Evolutionary conservation across 805 yeast genomes (phyloP), one percentile per base, ranked within the genome.

Genomic region (Candida qinlingensis): DNA sequence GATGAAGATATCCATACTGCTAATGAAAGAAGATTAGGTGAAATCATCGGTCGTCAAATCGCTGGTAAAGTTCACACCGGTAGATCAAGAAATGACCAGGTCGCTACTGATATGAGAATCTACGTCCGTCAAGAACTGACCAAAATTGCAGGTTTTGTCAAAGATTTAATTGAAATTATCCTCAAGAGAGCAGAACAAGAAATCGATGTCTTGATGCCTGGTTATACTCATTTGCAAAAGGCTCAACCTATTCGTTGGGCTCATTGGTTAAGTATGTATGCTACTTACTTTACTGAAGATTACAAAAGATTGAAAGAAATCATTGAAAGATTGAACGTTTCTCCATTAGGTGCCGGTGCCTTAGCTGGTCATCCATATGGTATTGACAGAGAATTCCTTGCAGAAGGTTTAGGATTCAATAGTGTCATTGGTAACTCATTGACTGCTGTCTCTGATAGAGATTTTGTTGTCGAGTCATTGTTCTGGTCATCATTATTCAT

Each of bases 51-150:
- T 48, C 83, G 82, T 61, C 82, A 81, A 47, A 92, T 94, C 64
- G 87, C 98, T 12, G 99, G 99, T 38, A 94, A 94, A 62, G 98
- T 94, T 31, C 99, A 94, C 68, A 94, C 99, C n/a, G 99, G 99
- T 53, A 82, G 99, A 65, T 87, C 96, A 42, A 83, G 99, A 77
- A 94, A 94, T 63, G 99, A 94, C 68, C 99, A 94, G 73, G 97
- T 91, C 45, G 99, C 97, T 41, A 92, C 98, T n/a, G 99, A 94
- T 65, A 88, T 94, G 96, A 80, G 99, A 68, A 80, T 94, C 29
- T 92, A 80, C 58, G 97, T 94, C 48, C 84, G 97, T 61, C 91
- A 84, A 59, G 79, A 81, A 55, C 72, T 94, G 54, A 64, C 61
- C 19, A 75, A 84, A 60, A 65, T 88, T 45, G 71, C 79, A 3